Base-by-base conservation (phyloP, 352 stramenopile genomes). In the Peronospora belbahrii region DNA sequence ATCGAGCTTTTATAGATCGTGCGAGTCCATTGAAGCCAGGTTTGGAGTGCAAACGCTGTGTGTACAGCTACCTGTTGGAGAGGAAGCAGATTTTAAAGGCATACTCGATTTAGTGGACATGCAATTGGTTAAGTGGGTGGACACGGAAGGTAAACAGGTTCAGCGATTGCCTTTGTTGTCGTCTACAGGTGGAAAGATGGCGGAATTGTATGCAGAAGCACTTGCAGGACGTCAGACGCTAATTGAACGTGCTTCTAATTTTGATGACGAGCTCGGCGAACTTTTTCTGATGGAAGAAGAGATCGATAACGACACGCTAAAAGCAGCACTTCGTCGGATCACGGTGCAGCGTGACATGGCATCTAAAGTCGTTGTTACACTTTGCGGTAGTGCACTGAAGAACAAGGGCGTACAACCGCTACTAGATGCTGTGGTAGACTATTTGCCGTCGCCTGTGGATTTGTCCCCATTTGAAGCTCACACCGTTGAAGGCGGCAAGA, bases 401-500 rank as follows among this genome's bases (percentile, higher is more conserved):
- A 91, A 91, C 62, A 90, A 88, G 49, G 85, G 85, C 33, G 94
- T 98, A 28, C 97, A 99, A 66, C 82, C 95, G 27, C 79, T 99
- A 22, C 73, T 99, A 13, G 96, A 99, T 64, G 96, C 94, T 19
- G 93, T 99, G 5, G 58, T 98, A 20, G 82, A 97, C 56, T 99
- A 98, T 70, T 65, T 99, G 59, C 95, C 95, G 53, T 97, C 92
- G 9, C 95, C 95, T 7, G 24, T 94, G 11, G 95, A 98, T 28
- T 50, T 85, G 13, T 78, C 71, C 24, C 72, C 72, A 8, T 90
- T 83, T 41, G 70, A 81, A 49, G 67, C 72, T 17, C 70, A 80
- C 10, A 48, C 65, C 2, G 53, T 82, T 22, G 54, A 54, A 20
- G 31, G 27, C 10, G 42, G 33, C 24, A 85, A 77, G 35, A 83